Evolutionary conservation across 306 rosid genomes (phyloP).

Genomic region (Fragaria iinumae): DNA sequence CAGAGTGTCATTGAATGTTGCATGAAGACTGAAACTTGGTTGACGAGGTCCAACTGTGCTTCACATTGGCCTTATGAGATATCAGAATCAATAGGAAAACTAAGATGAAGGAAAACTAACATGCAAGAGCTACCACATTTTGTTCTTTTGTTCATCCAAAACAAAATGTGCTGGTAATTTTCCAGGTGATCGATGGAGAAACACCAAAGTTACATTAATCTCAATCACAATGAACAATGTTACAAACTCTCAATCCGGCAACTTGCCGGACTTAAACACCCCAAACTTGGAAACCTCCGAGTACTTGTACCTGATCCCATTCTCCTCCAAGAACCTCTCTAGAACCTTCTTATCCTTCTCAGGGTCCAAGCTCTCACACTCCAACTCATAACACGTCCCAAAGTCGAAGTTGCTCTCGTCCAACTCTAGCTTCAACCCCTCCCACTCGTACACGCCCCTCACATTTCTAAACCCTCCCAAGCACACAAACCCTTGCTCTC

Average conservation of each 20-base stretch:
- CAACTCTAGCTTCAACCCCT: conserved; percentile 53
- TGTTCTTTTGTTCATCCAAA: neutral
- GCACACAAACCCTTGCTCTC: conserved; percentile 34
- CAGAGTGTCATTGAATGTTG: neutral
- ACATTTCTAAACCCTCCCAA: conserved; percentile 65
- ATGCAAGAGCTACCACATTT: neutral
- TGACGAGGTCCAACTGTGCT: neutral
- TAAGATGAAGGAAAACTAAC: neutral
- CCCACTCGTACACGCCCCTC: conserved; percentile 49
- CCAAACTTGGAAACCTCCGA: conserved; percentile 45
- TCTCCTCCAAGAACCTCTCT: conserved; percentile 33
- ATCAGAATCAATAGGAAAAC: neutral
- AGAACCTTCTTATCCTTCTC: conserved; percentile 41
- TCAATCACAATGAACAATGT: neutral
- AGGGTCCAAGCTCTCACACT: conserved; percentile 51
- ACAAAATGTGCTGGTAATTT: neutral
- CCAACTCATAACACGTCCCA: conserved; percentile 58
- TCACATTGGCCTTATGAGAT: neutral
- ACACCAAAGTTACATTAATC: neutral
- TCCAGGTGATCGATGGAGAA: neutral
- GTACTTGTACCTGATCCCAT: conserved; percentile 45
- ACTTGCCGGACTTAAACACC: conserved; percentile 40
- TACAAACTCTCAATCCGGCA: conserved; percentile 29
- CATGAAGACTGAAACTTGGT: neutral
- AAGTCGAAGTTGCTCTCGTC: conserved; percentile 57